These are phyloP conservation scores for Spathaspora gorwiae DNA, from an alignment of 805 yeast species.

Conservation along the genomic window DNA sequence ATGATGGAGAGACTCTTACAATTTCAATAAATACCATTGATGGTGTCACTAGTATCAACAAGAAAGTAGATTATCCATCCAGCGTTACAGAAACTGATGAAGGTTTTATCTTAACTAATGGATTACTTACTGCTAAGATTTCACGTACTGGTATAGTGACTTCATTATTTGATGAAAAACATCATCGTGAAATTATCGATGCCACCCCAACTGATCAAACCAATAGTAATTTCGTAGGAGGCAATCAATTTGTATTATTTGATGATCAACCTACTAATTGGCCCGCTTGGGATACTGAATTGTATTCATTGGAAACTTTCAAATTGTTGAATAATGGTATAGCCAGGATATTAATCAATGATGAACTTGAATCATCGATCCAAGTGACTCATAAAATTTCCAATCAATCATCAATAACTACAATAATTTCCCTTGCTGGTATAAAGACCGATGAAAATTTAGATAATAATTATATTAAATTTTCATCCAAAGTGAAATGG, in stretches of 20 bases:
- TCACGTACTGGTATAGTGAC: constrained; percentile 50
- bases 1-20: constrained; percentile 8
- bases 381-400: constrained; percentile 60
- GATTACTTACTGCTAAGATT: constrained; percentile 53
- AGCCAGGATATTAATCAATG: constrained; percentile 39
- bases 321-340: constrained; percentile 40
- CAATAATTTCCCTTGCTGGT: constrained; percentile 68
- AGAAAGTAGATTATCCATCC: constrained; percentile 39
- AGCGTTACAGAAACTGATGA: constrained; percentile 38
- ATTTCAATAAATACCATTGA: constrained; percentile 19
- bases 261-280: constrained; percentile 87
- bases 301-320: constrained; percentile 75
- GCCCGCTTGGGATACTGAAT: constrained; percentile 98
- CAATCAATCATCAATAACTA: constrained; percentile 51
- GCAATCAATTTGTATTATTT: constrained; percentile 75
- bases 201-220: constrained; percentile 48
- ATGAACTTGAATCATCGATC: constrained; percentile 61
- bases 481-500: constrained; percentile 65
- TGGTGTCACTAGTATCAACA: constrained; percentile 15
- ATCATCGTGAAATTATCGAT: constrained; percentile 64
- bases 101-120: constrained; percentile 51
- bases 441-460: constrained; percentile 44
- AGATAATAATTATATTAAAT: constrained; percentile 33
- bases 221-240: constrained; percentile 42
- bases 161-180: constrained; percentile 56